Evolutionary conservation across 176 grass and related monocot species (phyloP).

Genomic region (Bothriochloa decipiens): DNA sequence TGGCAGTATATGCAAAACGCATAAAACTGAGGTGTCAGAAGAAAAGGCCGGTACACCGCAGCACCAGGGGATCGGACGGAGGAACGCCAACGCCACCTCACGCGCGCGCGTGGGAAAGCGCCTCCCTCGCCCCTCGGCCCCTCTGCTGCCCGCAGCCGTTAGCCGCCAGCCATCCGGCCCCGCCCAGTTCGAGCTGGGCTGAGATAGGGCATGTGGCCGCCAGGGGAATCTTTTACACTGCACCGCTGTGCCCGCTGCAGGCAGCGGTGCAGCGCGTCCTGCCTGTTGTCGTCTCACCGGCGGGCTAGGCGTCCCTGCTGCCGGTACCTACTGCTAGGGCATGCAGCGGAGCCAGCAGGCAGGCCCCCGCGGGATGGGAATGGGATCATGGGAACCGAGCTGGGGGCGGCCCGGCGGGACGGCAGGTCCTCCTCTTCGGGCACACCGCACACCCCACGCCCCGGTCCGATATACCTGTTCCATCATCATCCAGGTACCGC

Average conservation of each 20-base stretch:
- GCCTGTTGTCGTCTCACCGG: background rate
- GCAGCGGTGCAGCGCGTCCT: background rate
- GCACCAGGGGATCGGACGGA: background rate
- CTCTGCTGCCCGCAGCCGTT: background rate
- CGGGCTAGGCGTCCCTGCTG: background rate
- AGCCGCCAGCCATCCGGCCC: background rate
- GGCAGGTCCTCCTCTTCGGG: too few species aligned
- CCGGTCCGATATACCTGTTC: too few species aligned
- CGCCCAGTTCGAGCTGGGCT: background rate
- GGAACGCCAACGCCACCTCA: background rate
- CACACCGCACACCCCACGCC: too few species aligned
- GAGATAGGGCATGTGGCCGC: slow-evolving; percentile 1
- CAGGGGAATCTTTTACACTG: background rate
- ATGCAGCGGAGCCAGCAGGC: too few species aligned
- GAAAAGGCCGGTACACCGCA: background rate
- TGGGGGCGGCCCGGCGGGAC: background rate
- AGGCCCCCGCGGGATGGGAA: too few species aligned
- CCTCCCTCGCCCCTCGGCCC: background rate
- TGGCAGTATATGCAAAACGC: too few species aligned
- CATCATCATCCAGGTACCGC: background rate
- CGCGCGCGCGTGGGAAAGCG: background rate
- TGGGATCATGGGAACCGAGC: background rate
- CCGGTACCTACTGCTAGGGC: background rate
- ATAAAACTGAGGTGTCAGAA: too few species aligned
- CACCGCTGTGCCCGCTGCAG: background rate